Evolutionary conservation across 768 basidiomycete genomes (phyloP), one percentile per base, ranked within the genome.

Genomic region (Psilocybe cubensis): DNA sequence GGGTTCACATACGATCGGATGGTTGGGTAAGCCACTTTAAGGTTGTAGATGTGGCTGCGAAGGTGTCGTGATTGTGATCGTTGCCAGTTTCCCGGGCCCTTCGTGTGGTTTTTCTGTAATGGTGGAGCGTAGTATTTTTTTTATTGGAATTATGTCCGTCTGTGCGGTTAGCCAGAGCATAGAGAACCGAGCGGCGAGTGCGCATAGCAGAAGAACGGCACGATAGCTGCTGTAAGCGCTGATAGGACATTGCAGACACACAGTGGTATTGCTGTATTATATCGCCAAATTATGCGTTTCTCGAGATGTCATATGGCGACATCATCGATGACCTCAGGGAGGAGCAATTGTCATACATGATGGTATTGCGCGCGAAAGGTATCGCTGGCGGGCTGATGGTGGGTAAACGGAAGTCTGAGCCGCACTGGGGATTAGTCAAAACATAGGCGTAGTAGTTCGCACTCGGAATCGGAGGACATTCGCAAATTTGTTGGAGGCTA

Each of bases 301-400:
- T 20, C 24, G 27, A 33, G 11, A 38, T 18, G 28, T 50, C 41
- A 54, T 43, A 59, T 31, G 12, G 52, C 40, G 47, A 42, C 56
- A 63, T 65, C 66, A 67, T 60, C 58, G 59, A 67, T 67, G 66
- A 67, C 63, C 59, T 65, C 63, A 65, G 54, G 11, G 41, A 20
- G 23, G 56, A 17, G 21, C 35, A 17, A 40, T 40, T 63, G 57
- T 61, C 57, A 53, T 59, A 18, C 38, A 52, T 56, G 58, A 61
- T 64, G 57, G n/a, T 28, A 31, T 25, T 44, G 23, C 45, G 52
- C 52, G 47, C 29, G 46, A 54, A 59, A 23, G n/a, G 41, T n/a
- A 21, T 27, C 33, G 46, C 17, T 48, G 51, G 56, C 56, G 44
- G 42, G 18, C 31, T 52, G 51, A 54, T 55, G 47, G 47, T 43